These are phyloP conservation scores for Kazachstania bromeliacearum DNA, from an alignment of 805 yeast species.

Conservation along the genomic window DNA sequence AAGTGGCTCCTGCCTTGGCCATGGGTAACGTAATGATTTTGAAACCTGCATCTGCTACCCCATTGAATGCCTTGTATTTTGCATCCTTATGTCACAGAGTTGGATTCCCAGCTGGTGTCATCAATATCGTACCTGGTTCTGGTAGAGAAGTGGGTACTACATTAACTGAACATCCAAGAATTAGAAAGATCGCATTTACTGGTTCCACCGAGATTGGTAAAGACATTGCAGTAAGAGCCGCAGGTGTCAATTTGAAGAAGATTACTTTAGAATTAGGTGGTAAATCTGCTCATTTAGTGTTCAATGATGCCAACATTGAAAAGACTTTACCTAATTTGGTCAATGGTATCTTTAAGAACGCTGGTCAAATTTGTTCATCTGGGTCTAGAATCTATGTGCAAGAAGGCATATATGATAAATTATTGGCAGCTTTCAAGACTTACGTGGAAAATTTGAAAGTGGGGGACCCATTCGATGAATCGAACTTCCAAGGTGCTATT, in stretches of 20 bases:
- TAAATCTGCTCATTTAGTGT: slow-evolving; percentile 69
- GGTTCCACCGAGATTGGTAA: slow-evolving; percentile 76
- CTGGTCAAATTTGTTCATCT: slow-evolving; percentile 78
- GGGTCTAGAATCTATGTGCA: slow-evolving; percentile 74
- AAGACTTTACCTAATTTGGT: slow-evolving; percentile 43
- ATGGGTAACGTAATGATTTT: slow-evolving; percentile 66
- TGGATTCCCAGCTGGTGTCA: slow-evolving; percentile 68
- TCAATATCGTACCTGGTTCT: slow-evolving; percentile 65
- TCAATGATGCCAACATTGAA: slow-evolving; percentile 55
- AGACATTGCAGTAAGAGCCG: slow-evolving; percentile 58
- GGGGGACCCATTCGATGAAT: slow-evolving; percentile 67
- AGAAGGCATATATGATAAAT: slow-evolving; percentile 57
- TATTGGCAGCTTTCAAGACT: slow-evolving; percentile 47
- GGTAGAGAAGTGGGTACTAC: slow-evolving; percentile 69
- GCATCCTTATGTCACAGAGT: slow-evolving; percentile 55
- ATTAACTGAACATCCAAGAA: slow-evolving; percentile 55
- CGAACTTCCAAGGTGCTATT: slow-evolving; percentile 69
- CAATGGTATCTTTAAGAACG: slow-evolving; percentile 65
- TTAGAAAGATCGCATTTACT: slow-evolving; percentile 71
- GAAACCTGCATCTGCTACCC: slow-evolving; percentile 73
- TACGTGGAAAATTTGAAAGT: slow-evolving; percentile 54
- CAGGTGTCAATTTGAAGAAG: slow-evolving; percentile 65
- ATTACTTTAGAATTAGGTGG: slow-evolving; percentile 79
- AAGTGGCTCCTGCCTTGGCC: slow-evolving; percentile 68
- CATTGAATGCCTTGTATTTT: slow-evolving; percentile 59